These are phyloP conservation scores for Fusarium lyarnte DNA, from an alignment of 2,329 filamentous ascomycete species.

Conservation along the genomic window DNA sequence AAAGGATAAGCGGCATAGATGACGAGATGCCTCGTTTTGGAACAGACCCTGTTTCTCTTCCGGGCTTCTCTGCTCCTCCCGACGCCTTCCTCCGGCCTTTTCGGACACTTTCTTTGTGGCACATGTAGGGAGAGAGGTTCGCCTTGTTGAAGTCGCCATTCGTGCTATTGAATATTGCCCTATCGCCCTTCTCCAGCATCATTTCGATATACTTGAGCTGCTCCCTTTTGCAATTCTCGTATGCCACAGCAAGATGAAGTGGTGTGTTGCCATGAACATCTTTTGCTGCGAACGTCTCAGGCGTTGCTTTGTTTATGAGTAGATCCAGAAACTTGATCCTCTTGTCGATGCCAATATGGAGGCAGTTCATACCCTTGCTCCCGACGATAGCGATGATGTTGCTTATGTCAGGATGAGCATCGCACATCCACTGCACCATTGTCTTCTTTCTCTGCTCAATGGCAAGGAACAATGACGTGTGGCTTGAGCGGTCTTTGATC, in stretches of 20 bases:
- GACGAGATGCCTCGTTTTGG: not conserved
- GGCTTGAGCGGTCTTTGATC: not conserved
- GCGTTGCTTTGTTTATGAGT: slow-evolving; percentile 22
- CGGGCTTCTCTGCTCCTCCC: not conserved
- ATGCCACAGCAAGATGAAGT: slow-evolving; percentile 38
- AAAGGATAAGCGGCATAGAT: not conserved
- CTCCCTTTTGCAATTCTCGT: slow-evolving; percentile 31
- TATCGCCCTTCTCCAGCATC: slow-evolving; percentile 30
- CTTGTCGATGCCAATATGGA: slow-evolving; percentile 13
- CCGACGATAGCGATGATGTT: not conserved
- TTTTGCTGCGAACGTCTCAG: slow-evolving; percentile 20
- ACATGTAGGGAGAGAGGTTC: slow-evolving; percentile 24
- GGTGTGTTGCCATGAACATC: slow-evolving; percentile 26
- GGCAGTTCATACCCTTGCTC: slow-evolving; percentile 2
- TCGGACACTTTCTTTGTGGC: slow-evolving; percentile 23
- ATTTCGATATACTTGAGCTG: slow-evolving; percentile 27
- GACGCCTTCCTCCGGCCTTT: not conserved
- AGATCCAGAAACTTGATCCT: slow-evolving; percentile 31
- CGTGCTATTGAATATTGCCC: not conserved
- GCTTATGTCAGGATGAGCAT: not conserved
- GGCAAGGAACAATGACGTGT: not conserved
- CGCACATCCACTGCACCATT: slow-evolving; percentile 14
- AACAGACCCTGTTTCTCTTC: not conserved
- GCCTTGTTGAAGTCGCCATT: slow-evolving; percentile 29
- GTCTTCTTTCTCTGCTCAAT: not conserved